phyloP scores from a whole-genome alignment of 306 rosid genomes.

The Vigna nakashimae region DNA sequence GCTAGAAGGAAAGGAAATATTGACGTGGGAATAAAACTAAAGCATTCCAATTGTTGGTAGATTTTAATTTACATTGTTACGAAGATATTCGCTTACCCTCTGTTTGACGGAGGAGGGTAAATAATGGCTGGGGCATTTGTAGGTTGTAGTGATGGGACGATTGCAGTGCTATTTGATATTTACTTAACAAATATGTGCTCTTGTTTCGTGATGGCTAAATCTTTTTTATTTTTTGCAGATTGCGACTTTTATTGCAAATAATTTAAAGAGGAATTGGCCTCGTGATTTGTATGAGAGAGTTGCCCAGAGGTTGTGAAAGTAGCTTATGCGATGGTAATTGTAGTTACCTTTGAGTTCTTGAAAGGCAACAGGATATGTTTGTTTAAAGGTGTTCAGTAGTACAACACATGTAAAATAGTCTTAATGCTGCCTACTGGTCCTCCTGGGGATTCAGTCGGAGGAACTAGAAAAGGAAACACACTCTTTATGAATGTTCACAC shows the following conservation, averaged over 20 bases:
- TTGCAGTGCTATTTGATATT: conserved; percentile 18
- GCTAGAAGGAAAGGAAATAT: background rate
- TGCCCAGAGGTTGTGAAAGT: conserved; percentile 81
- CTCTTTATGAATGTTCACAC: conserved; percentile 19
- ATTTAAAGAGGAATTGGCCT: conserved; percentile 89
- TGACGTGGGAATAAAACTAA: background rate
- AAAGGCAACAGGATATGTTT: conserved; percentile 28
- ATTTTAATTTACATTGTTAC: conserved; percentile 12
- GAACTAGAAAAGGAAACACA: conserved; percentile 16
- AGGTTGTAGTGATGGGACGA: background rate
- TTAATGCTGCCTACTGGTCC: conserved; percentile 13
- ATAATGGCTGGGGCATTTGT: conserved; percentile 8
- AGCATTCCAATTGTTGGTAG: conserved; percentile 5
- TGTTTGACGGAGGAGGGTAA: background rate
- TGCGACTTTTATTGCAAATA: conserved; percentile 88
- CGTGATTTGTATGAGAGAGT: conserved; percentile 91
- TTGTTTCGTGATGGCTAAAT: conserved; percentile 31
- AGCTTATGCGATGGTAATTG: conserved; percentile 11
- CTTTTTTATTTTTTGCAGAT: conserved; percentile 66
- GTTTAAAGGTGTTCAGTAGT: conserved; percentile 22
- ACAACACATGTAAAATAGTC: conserved; percentile 45
- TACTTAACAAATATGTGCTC: background rate
- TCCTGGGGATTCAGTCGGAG: background rate
- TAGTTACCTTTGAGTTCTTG: conserved; percentile 32
- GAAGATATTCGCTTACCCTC: conserved; percentile 18